A percentile compares a stretch with the other conserved stretches of the same genome.
phyloP scores from a whole-genome alignment of 1,139 yeast species.

The Geotrichum australiense region DNA sequence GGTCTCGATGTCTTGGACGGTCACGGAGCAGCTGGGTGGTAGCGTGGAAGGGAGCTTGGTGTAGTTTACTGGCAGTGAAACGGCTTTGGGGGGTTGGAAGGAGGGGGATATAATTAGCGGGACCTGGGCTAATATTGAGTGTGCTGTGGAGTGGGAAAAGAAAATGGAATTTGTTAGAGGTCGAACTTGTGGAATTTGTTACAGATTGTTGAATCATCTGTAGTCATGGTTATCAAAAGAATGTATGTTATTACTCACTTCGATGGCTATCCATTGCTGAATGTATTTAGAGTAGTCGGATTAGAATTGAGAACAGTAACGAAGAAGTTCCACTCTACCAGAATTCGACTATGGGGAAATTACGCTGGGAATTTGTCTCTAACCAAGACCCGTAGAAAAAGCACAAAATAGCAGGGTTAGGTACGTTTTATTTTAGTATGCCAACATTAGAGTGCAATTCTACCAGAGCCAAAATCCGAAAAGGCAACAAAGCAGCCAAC shows the following conservation, averaged over 20 bases:
- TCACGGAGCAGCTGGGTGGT: slow-evolving; percentile 28
- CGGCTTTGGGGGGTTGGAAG: slow-evolving; percentile 51
- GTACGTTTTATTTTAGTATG: too few relatives aligned
- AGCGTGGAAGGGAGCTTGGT: slow-evolving; percentile 34
- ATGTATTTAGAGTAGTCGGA: neutral
- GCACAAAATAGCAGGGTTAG: too few relatives aligned
- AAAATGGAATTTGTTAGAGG: too few relatives aligned
- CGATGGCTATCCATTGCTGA: slow-evolving; percentile 15
- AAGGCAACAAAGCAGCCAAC: slow-evolving; percentile 18
- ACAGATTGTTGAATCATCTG: neutral
- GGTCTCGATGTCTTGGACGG: slow-evolving; percentile 26
- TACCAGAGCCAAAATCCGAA: slow-evolving; percentile 7
- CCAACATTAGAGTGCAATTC: too few relatives aligned
- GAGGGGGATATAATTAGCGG: slow-evolving; percentile 54
- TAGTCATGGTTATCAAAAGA: neutral
- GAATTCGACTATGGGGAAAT: too few relatives aligned
- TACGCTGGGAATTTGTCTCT: too few relatives aligned
- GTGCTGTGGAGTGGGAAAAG: slow-evolving; percentile 39
- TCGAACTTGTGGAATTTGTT: neutral
- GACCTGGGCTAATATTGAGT: slow-evolving; percentile 46
- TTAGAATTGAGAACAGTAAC: neutral
- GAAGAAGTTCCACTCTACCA: neutral
- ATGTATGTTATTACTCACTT: slow-evolving; percentile 5
- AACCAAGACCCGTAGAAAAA: too few relatives aligned
- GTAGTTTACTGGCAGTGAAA: slow-evolving; percentile 48